A percentile compares a stretch with the other conserved stretches of the same genome.
Conservation (phyloP, 2,329 filamentous ascomycete genomes). For the Fusarium odoratissimum region DNA sequence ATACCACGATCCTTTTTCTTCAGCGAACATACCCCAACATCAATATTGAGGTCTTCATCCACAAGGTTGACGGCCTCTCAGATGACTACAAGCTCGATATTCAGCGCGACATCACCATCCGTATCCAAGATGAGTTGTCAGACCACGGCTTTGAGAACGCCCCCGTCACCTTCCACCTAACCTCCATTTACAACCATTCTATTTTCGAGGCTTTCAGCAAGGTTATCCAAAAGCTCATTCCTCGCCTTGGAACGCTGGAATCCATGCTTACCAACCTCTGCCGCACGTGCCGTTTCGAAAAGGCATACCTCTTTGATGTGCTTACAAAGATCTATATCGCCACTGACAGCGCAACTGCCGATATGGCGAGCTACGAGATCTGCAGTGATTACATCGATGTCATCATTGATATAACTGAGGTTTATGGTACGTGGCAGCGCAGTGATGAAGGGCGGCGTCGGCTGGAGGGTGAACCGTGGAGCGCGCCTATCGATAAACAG, state of each 20-base stretch:
- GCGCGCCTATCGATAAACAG: conserved; percentile 72
- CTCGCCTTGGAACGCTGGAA: conserved; percentile 91
- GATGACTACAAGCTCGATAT: conserved; percentile 98
- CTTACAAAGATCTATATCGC: conserved; percentile 99
- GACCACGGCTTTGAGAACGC: conserved; percentile 95
- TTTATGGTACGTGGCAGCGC: conserved; percentile 83
- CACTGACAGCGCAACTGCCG: conserved; percentile 90
- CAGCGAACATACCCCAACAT: conserved; percentile 91
- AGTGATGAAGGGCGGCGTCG: conserved; percentile 64
- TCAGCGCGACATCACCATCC: conserved; percentile 94
- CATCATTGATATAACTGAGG: conserved; percentile 95
- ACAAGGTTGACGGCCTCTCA: conserved; percentile 97
- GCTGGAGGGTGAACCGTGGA: conserved; percentile 71
- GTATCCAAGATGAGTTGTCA: conserved; percentile 94
- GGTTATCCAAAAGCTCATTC: conserved; percentile 97
- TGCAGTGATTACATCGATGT: conserved; percentile 99
- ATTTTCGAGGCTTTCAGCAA: conserved; percentile 99
- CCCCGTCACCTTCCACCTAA: conserved; percentile 93
- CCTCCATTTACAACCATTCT: conserved; percentile 97
- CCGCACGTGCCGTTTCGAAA: conserved; percentile 94
- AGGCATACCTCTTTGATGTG: conserved; percentile 97
- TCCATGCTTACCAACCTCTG: conserved; percentile 94
- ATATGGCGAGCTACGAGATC: conserved; percentile 97
- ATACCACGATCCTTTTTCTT: conserved; percentile 88
- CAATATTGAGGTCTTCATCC: conserved; percentile 98